Base-by-base conservation (phyloP, 805 yeast species). In the Starmerella asiatica region DNA sequence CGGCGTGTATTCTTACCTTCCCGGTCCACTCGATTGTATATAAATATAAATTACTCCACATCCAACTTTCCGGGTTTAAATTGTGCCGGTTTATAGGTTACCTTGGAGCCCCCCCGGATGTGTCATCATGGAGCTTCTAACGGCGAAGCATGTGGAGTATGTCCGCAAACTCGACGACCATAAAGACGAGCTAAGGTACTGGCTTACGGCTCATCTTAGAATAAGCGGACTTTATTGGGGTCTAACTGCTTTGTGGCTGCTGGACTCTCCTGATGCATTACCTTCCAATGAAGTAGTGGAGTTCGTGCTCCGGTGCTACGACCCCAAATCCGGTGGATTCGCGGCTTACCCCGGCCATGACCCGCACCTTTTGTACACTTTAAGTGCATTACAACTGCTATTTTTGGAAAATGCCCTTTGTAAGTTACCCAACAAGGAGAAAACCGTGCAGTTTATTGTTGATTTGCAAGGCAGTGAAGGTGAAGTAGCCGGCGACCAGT, bases 161-260 rank as follows among this genome's bases (percentile, higher is more conserved):
- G 67, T 79, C 24, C 61, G 65, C 40, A 58, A 71, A 1, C 59
- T 79, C 32, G 76, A 77, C 49, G 60, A 67, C 35, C 64, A 69
- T 46, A 64, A 70, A 39, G 68, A 75, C 56, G 70, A 78, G 55
- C 63, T 75, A 21, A 85, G 79, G 51, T 86, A 84, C 59, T 84
- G 94, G 91, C 59, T 86, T 37, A 73, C 83, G 9, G 97, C 91
- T 53, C 97, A 91, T 57, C 64, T 91, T 36, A 68, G 96, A 24
- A 60, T 91, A 67, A 84, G 61, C 52, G 98, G 97, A 1, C 68
- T 91, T 0, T 91, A 91, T 57, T 91, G 99, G 99, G 97, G 96
- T 0, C 63, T 83, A 3, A 78, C 80, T 15, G 84, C 95, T 0
- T 58, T 86, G 24, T 70, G 71, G 36, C 59, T 79, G 1, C 55